Conservation (phyloP, 2,329 filamentous ascomycete genomes). For the Colletotrichum incanum region DNA sequence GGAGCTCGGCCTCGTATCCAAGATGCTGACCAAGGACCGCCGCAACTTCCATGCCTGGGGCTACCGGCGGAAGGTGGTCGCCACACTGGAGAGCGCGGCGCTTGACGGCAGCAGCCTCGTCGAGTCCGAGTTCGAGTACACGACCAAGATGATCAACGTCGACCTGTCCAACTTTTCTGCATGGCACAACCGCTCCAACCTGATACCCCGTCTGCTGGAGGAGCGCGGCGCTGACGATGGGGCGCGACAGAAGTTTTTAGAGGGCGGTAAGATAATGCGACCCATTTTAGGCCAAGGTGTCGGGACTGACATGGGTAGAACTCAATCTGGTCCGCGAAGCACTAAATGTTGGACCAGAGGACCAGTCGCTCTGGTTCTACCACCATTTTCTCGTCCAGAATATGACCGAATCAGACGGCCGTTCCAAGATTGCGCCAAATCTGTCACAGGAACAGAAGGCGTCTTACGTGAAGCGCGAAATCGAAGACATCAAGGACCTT, state of each 20-base stretch:
- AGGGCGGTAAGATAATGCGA: constrained; percentile 69
- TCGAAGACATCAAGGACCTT: constrained; percentile 80
- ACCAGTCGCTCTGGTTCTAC: constrained; percentile 98
- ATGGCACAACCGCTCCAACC: constrained; percentile 91
- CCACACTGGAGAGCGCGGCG: constrained; percentile 76
- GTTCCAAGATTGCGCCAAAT: constrained; percentile 74
- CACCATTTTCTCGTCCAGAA: constrained; percentile 89
- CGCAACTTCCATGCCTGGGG: constrained; percentile 98
- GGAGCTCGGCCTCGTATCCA: constrained; percentile 85
- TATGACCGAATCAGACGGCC: constrained; percentile 66
- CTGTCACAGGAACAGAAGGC: constrained; percentile 74
- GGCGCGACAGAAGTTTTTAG: constrained; percentile 78
- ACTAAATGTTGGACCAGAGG: constrained; percentile 90
- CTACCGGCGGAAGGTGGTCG: constrained; percentile 86
- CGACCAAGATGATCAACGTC: constrained; percentile 86
- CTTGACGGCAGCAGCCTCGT: constrained; percentile 75
- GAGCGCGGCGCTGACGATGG: constrained; percentile 77
- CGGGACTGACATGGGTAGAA: constrained; percentile 64
- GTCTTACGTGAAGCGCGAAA: constrained; percentile 78
- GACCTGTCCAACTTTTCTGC: constrained; percentile 97
- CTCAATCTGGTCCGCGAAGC: constrained; percentile 82
- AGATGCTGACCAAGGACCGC: constrained; percentile 89
- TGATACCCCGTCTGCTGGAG: constrained; percentile 83
- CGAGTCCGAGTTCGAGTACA: constrained; percentile 89
- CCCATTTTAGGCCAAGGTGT: no score